Evolutionary conservation across 176 grass and related monocot genomes (phyloP).

Genomic region (Bolboschoenus planiculmis): DNA sequence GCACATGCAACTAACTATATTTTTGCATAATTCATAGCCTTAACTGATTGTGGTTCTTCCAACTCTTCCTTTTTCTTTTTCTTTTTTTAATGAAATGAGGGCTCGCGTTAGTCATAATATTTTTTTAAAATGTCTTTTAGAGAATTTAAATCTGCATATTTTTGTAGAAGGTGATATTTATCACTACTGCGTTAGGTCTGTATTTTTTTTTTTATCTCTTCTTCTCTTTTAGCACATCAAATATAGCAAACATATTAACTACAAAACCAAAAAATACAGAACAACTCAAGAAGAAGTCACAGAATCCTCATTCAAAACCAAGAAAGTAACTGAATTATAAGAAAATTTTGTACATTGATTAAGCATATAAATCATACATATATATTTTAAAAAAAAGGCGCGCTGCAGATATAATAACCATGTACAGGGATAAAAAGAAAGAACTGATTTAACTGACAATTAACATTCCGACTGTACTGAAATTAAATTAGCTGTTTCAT

Average conservation of each 20-base stretch:
- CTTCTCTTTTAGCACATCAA: background rate
- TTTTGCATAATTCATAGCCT: background rate
- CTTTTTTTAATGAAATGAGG: too few relatives aligned
- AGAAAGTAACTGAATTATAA: background rate
- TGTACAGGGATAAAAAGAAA: background rate
- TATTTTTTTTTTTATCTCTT: background rate
- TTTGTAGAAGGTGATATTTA: too few relatives aligned
- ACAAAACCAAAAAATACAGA: background rate
- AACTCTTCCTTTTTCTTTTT: too few relatives aligned
- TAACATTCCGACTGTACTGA: constrained; percentile 11
- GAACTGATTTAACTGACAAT: background rate
- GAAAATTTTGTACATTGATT: constrained; percentile 11
- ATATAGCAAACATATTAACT: background rate
- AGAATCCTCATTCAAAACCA: background rate
- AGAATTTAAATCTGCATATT: too few relatives aligned
- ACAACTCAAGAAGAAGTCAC: background rate
- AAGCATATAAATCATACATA: background rate
- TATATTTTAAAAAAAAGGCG: background rate
- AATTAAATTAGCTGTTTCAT: constrained; percentile 6
- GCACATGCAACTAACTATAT: background rate
- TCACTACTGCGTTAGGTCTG: too few relatives aligned
- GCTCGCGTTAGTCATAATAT: too few relatives aligned
- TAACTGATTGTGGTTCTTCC: too few relatives aligned
- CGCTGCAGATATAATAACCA: background rate
- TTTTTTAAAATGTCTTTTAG: too few relatives aligned